Conservation (phyloP, 768 basidiomycete genomes). For the Strobilomyces dryophilus region DNA sequence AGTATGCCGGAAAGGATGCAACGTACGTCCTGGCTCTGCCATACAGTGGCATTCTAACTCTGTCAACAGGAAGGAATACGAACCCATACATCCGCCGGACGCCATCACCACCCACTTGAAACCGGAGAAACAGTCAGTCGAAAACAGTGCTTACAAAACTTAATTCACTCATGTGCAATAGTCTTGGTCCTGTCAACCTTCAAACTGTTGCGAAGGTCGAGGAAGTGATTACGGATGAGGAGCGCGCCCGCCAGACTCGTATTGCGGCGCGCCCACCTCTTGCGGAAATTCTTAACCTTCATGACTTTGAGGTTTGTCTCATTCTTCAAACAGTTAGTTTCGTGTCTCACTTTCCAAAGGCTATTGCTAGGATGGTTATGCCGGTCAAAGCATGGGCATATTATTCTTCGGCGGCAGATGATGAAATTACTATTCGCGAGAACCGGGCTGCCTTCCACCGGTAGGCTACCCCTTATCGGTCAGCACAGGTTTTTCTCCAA, state of each 20-base stretch:
- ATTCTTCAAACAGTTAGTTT: not conserved
- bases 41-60: not conserved
- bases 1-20: conserved; percentile 87
- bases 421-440: conserved; percentile 87
- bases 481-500: not conserved
- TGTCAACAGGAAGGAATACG: conserved; percentile 62
- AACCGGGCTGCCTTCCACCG: conserved; percentile 91
- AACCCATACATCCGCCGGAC: conserved; percentile 85
- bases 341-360: conserved; percentile 38
- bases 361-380: conserved; percentile 80
- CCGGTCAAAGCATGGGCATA: conserved; percentile 92
- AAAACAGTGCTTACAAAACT: not conserved
- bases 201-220: conserved; percentile 61
- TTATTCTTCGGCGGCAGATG: conserved; percentile 95
- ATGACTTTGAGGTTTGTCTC: conserved; percentile 82
- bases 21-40: conserved; percentile 49
- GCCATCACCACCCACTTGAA: conserved; percentile 74
- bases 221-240: conserved; percentile 62
- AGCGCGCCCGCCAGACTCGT: conserved; percentile 64
- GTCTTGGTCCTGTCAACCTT: conserved; percentile 69
- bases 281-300: conserved; percentile 79
- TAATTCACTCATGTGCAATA: conserved; percentile 22
- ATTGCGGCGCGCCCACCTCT: conserved; percentile 65
- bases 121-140: conserved; percentile 74
- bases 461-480: conserved; percentile 30